phyloP scores from a whole-genome alignment of 2,329 filamentous ascomycete species.

The Exophiala bonariae region DNA sequence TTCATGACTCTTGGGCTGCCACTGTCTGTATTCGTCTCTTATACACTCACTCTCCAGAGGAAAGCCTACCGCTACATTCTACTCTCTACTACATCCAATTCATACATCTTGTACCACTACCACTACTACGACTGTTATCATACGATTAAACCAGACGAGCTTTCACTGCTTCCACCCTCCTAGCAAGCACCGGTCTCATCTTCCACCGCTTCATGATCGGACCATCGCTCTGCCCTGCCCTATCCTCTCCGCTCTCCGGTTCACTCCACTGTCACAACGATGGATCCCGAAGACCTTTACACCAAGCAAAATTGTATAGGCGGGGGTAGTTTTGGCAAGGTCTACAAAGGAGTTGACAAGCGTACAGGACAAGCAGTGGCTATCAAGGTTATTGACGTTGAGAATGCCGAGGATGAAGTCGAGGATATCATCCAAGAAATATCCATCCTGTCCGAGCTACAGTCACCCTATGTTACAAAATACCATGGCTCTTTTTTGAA shows the following conservation, averaged over 20 bases:
- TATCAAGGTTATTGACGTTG: slow-evolving; percentile 98
- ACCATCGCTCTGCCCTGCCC: too few relatives aligned
- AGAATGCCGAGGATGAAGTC: slow-evolving; percentile 98
- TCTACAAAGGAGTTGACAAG: slow-evolving; percentile 98
- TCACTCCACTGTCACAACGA: slow-evolving; percentile 23
- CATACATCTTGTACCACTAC: too few relatives aligned
- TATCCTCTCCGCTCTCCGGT: too few relatives aligned
- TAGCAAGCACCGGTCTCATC: too few relatives aligned
- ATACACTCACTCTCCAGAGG: too few relatives aligned
- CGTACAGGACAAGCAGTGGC: slow-evolving; percentile 89
- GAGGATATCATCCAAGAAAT: slow-evolving; percentile 99
- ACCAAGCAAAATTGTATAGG: slow-evolving; percentile 92
- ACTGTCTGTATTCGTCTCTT: too few relatives aligned
- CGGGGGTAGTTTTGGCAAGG: slow-evolving; percentile 96
- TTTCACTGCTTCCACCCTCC: too few relatives aligned
- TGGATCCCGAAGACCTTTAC: slow-evolving; percentile 88
- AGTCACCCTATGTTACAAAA: slow-evolving; percentile 94
- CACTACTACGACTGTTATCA: too few relatives aligned
- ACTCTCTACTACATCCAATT: too few relatives aligned
- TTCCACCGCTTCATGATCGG: too few relatives aligned
- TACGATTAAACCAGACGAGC: too few relatives aligned
- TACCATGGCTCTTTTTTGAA: slow-evolving; percentile 98
- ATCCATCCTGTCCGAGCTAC: slow-evolving; percentile 90
- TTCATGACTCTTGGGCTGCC: too few relatives aligned
- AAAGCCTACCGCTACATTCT: not conserved